Evolutionary conservation across 495 filamentous ascomycete species (phyloP).

Genomic region (Talaromyces stipitatus): DNA sequence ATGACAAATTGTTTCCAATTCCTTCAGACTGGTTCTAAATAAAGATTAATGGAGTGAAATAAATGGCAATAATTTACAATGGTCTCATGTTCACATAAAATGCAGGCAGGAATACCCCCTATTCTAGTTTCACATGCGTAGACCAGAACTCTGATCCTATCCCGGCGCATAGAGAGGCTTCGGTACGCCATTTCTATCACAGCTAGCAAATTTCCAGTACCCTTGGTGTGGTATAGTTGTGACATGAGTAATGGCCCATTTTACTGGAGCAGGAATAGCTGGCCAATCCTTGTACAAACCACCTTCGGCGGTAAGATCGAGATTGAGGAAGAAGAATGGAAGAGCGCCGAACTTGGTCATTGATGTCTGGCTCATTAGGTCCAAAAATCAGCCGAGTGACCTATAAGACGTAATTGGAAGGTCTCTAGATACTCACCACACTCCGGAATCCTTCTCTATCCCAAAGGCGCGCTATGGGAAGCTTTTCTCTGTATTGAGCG

Average conservation of each 20-base stretch:
- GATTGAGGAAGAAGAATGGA: constrained; percentile 6
- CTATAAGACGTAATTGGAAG: no score
- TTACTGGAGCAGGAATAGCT: not conserved
- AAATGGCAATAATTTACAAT: not conserved
- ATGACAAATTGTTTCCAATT: no score
- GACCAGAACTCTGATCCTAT: not conserved
- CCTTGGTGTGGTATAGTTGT: not conserved
- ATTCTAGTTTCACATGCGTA: no score
- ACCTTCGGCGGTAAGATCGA: constrained; percentile 1
- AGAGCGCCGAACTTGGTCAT: constrained; percentile 3
- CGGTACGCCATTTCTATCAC: not conserved
- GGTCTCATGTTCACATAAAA: not conserved
- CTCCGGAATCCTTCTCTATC: constrained; percentile 2
- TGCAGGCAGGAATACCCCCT: no score
- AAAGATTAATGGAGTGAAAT: not conserved
- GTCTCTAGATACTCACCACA: not conserved
- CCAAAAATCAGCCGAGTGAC: no score
- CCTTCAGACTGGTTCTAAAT: no score
- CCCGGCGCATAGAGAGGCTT: constrained; percentile 2
- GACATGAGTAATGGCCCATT: not conserved
- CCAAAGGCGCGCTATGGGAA: not conserved
- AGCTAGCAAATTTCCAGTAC: constrained; percentile 5
- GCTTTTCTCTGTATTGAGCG: not conserved
- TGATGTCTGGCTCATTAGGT: not conserved
- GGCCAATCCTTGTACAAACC: constrained; percentile 3